Evolutionary conservation across 768 basidiomycete genomes (phyloP).

Genomic region (Suillus bovinus): DNA sequence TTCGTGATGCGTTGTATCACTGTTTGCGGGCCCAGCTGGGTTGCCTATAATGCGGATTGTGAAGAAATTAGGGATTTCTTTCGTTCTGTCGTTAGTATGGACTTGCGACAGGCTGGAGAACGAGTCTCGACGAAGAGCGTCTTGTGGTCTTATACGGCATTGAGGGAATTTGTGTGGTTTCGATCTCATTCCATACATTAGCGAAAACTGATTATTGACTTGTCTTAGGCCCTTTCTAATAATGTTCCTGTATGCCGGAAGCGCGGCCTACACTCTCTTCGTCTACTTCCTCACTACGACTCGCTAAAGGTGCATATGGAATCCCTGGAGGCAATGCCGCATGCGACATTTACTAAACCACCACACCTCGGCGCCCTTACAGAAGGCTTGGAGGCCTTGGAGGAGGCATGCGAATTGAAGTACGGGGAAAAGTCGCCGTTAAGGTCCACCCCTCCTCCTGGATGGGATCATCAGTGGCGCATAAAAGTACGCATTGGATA

Average conservation of each 20-base stretch:
- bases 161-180: constrained; percentile 68
- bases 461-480: constrained; percentile 60
- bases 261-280: constrained; percentile 67
- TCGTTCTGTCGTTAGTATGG: constrained; percentile 69
- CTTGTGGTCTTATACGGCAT: constrained; percentile 76
- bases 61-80: constrained; percentile 79
- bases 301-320: constrained; percentile 64
- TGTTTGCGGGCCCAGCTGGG: constrained; percentile 66
- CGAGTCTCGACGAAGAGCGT: constrained; percentile 80
- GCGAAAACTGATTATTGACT: background rate
- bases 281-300: constrained; percentile 59
- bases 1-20: constrained; percentile 65
- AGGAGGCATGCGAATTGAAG: constrained; percentile 63
- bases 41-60: constrained; percentile 62
- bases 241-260: constrained; percentile 64
- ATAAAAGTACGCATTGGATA: constrained; percentile 63
- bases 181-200: background rate
- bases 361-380: constrained; percentile 61
- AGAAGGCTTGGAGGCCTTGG: constrained; percentile 61
- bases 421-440: constrained; percentile 41
- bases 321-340: constrained; percentile 56
- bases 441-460: constrained; percentile 35
- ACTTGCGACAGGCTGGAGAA: constrained; percentile 75
- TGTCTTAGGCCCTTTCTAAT: constrained; percentile 63
- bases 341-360: constrained; percentile 61